A percentile compares a stretch with the other conserved stretches of the same genome.
phyloP scores from a whole-genome alignment of 2,329 filamentous ascomycete genomes.

The Xylariaceae sp. region DNA sequence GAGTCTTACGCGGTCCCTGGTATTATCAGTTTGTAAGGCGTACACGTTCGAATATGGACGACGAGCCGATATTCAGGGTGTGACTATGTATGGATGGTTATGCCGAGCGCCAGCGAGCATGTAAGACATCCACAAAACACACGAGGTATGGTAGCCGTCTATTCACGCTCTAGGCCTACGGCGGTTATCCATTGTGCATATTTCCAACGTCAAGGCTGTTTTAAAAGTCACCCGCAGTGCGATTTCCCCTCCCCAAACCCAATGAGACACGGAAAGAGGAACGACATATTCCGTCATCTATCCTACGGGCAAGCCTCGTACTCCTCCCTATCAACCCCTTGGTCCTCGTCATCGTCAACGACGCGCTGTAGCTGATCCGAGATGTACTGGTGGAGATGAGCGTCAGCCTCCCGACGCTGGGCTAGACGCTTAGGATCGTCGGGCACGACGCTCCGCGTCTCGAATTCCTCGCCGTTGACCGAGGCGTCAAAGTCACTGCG shows the following conservation, averaged over 20 bases:
- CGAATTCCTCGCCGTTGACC: conserved; percentile 43
- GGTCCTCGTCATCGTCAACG: conserved; percentile 45
- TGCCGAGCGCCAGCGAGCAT: no score
- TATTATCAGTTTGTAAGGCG: no score
- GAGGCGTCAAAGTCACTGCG: conserved; percentile 69
- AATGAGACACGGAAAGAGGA: neutral
- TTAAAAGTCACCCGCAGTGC: neutral
- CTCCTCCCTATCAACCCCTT: conserved; percentile 30
- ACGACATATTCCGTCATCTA: neutral
- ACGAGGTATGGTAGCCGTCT: neutral
- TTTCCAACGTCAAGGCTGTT: neutral
- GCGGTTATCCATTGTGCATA: neutral
- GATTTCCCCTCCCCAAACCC: neutral
- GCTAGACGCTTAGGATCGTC: conserved; percentile 48
- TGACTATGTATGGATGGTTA: no score
- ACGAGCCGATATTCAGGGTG: no score
- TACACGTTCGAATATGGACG: no score
- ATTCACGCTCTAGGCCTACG: neutral
- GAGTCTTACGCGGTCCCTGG: neutral
- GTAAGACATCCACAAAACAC: no score
- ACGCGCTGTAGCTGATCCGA: conserved; percentile 72
- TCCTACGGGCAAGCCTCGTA: conserved; percentile 28
- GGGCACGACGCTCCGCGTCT: conserved; percentile 42
- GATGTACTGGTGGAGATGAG: conserved; percentile 75
- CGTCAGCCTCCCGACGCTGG: conserved; percentile 52